Base-by-base conservation (phyloP, 2,329 filamentous ascomycete species). In the Hypoxylon sp. region DNA sequence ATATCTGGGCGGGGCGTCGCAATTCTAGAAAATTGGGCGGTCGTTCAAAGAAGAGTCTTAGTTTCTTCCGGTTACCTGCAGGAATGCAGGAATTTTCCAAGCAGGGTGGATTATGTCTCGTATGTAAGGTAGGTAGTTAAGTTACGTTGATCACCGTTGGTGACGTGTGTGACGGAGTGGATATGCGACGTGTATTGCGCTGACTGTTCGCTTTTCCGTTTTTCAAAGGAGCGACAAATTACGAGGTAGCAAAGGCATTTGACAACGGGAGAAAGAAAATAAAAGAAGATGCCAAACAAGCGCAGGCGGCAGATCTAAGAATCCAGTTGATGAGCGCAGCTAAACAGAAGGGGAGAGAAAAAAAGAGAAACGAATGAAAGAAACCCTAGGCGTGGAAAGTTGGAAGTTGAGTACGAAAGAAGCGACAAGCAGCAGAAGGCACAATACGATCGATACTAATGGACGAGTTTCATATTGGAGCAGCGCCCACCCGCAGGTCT, bases 21-120 rank as follows among this genome's bases (percentile, higher is more conserved):
- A 62, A 56, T 72, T 71, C 70, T 70, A 53, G 67, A 68, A 69
- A 47, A 61, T 21, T 56, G 54, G 41, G 43, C 51, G 56, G 65
- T 30, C 21, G 62, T 63, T 64, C 55, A 66, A 67, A 62, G 60
- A 62, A 62, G 46, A 50, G 66, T 71, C 60, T 73, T 63, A 66
- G 64, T 46, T 63, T 63, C 52, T 54, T 61, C 63, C 65, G 70
- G 70, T 34, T 61, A 62, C 60, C 54, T 66, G 66, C 67, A 71
- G 62, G 53, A 62, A 55, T 66, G 66, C 67, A 71, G 62, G 53
- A 62, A 55, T 27, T 56, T 21, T 21, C 41, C 23, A 45, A 51
- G 39, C 29, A 45, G 16, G 43, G 53, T 51, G 54, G 53, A 63
- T 59, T 60, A 21, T 21, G 45, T 59, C 51, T 63, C 50, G 52